phyloP scores from a whole-genome alignment of 1,139 yeast genomes.

The Suhomyces bribrorum region DNA sequence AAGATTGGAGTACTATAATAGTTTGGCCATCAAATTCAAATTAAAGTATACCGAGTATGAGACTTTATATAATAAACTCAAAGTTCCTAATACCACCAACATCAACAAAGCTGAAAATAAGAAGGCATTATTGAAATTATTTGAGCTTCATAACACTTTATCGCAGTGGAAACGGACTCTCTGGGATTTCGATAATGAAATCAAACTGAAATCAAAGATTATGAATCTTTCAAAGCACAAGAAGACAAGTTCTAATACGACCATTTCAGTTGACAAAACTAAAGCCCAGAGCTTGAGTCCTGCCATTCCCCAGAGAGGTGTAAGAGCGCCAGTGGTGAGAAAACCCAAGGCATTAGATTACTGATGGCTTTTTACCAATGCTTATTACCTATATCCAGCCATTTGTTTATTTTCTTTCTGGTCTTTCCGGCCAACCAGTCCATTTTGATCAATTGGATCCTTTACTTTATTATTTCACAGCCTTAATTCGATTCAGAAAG shows the following conservation, averaged over 20 bases:
- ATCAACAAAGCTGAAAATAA: slow-evolving; percentile 19
- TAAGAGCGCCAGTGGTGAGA: slow-evolving; percentile 5
- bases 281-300: slow-evolving; percentile 11
- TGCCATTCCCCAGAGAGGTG: slow-evolving; percentile 9
- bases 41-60: slow-evolving; percentile 43
- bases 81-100: slow-evolving; percentile 9
- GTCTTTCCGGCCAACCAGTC: too few species aligned
- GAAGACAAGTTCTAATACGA: slow-evolving; percentile 17
- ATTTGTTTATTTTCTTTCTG: too few species aligned
- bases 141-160: slow-evolving; percentile 26
- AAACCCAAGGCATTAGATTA: slow-evolving; percentile 16
- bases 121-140: slow-evolving; percentile 23
- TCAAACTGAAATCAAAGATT: slow-evolving; percentile 32
- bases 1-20: slow-evolving; percentile 26
- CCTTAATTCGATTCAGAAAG: too few species aligned
- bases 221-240: slow-evolving; percentile 41
- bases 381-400: not conserved
- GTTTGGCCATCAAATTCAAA: slow-evolving; percentile 39
- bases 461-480: too few species aligned
- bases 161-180: slow-evolving; percentile 29
- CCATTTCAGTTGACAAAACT: slow-evolving; percentile 6
- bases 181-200: slow-evolving; percentile 37
- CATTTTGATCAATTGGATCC: too few species aligned
- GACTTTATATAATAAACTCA: slow-evolving; percentile 26
- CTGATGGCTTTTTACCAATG: slow-evolving; percentile 2